Evolutionary conservation across 805 yeast genomes (phyloP).

Genomic region (Lipomyces spencermartinsiae): DNA sequence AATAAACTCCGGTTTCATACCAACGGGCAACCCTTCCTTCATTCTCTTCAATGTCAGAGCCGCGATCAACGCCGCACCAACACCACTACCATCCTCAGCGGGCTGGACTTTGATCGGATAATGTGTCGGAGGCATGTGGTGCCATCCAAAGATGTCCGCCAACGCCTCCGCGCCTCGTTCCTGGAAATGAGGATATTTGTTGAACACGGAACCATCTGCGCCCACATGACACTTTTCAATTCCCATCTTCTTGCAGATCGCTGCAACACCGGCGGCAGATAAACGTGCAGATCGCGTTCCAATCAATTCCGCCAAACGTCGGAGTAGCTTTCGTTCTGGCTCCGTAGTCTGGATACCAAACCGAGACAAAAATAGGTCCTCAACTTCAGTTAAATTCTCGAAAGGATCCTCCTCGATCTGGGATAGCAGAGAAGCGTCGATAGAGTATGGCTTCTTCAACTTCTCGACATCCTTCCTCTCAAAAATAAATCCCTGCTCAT

Average conservation of each 20-base stretch:
- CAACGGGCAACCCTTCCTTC: conserved; percentile 33
- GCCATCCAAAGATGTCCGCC: conserved; percentile 89
- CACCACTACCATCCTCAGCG: conserved; percentile 99
- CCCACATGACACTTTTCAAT: conserved; percentile 79
- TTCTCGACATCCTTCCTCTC: conserved; percentile 68
- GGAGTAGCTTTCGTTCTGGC: conserved; percentile 81
- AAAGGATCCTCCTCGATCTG: conserved; percentile 87
- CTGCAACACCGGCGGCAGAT: conserved; percentile 94
- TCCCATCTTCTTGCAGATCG: conserved; percentile 85
- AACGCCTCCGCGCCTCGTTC: conserved; percentile 87
- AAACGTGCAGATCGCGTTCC: conserved; percentile 94
- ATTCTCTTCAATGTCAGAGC: conserved; percentile 83
- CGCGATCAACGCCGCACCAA: conserved; percentile 98
- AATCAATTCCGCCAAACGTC: conserved; percentile 81
- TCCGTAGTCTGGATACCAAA: conserved; percentile 70
- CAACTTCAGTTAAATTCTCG: conserved; percentile 79
- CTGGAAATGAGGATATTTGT: conserved; percentile 90
- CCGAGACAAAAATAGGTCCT: conserved; percentile 63
- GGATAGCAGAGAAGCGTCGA: conserved; percentile 91
- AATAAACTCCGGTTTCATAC: conserved; percentile 14
- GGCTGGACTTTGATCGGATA: conserved; percentile 87
- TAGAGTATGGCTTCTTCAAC: conserved; percentile 67
- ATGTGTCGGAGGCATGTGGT: conserved; percentile 53
- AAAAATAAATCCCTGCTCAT: conserved; percentile 69
- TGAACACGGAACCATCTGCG: conserved; percentile 95